These are phyloP conservation scores for Pilasporangium apinafurcum DNA, from an alignment of 352 stramenopile species.

Conservation along the genomic window DNA sequence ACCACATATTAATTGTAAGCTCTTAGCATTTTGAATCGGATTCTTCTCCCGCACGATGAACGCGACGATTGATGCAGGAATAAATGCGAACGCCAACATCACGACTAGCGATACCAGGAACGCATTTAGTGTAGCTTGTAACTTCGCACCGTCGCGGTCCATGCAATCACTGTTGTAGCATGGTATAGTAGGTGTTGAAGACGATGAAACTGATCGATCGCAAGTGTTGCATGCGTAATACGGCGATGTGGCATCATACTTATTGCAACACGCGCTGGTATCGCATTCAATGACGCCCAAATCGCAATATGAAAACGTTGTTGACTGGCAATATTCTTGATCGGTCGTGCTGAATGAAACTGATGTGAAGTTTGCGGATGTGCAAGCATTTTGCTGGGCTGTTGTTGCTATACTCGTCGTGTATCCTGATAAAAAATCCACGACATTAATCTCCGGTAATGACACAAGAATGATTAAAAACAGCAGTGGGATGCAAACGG, in stretches of 20 bases:
- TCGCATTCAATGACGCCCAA: slow-evolving; percentile 43
- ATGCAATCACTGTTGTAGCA: slow-evolving; percentile 49
- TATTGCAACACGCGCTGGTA: slow-evolving; percentile 29
- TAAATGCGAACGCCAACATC: slow-evolving; percentile 64
- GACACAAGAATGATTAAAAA: slow-evolving; percentile 44
- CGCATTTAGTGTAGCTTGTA: slow-evolving; percentile 54
- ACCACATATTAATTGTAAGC: slow-evolving; percentile 57
- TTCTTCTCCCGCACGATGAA: slow-evolving; percentile 65
- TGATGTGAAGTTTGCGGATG: slow-evolving; percentile 11
- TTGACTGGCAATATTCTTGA: slow-evolving; percentile 12
- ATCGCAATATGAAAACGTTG: slow-evolving; percentile 30
- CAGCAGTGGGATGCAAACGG: slow-evolving; percentile 51
- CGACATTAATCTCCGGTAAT: slow-evolving; percentile 54
- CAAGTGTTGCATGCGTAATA: slow-evolving; percentile 42
- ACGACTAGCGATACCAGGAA: slow-evolving; percentile 56
- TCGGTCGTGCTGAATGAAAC: slow-evolving; percentile 9
- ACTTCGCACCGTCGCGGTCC: slow-evolving; percentile 40
- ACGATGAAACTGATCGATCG: slow-evolving; percentile 4
- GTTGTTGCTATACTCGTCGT: slow-evolving; percentile 8
- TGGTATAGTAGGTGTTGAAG: slow-evolving; percentile 10
- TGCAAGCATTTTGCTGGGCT: slow-evolving; percentile 18
- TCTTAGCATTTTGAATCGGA: slow-evolving; percentile 56
- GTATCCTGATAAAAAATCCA: too few species aligned
- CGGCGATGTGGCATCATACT: slow-evolving; percentile 23
- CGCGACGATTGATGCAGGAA: slow-evolving; percentile 54